Conservation (phyloP, 352 stramenopile species). For the Thalassiosira mediterranea region DNA sequence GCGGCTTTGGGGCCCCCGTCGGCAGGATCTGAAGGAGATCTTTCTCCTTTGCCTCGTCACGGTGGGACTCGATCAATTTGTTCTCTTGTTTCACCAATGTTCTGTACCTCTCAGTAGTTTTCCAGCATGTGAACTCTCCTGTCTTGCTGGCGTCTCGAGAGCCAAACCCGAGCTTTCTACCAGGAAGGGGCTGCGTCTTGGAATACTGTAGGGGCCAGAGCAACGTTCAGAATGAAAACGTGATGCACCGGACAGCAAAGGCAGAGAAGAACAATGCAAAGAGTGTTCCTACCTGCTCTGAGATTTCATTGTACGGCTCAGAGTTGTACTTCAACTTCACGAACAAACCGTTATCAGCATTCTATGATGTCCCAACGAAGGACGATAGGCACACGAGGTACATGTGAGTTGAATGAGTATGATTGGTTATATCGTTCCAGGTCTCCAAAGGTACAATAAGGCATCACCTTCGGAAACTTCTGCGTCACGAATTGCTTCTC, state of each 20-base stretch:
- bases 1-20: slow-evolving; percentile 7
- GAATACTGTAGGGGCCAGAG: slow-evolving; percentile 75
- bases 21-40: slow-evolving; percentile 26
- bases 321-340: slow-evolving; percentile 80
- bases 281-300: slow-evolving; percentile 58
- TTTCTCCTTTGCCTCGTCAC: slow-evolving; percentile 77
- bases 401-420: too few species aligned
- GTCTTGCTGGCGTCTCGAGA: slow-evolving; percentile 89
- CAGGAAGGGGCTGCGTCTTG: slow-evolving; percentile 87
- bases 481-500: slow-evolving; percentile 64
- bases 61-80: slow-evolving; percentile 71
- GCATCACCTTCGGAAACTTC: slow-evolving; percentile 51
- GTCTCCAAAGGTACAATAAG: too few species aligned
- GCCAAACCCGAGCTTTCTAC: slow-evolving; percentile 89
- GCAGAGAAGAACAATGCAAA: too few species aligned
- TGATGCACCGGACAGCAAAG: not conserved
- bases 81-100: slow-evolving; percentile 88
- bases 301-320: slow-evolving; percentile 87
- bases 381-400: too few species aligned
- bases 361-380: too few species aligned
- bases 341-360: slow-evolving; percentile 86
- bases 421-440: too few species aligned
- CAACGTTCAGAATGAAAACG: not conserved
- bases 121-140: slow-evolving; percentile 90
- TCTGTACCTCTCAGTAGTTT: slow-evolving; percentile 90